Conservation (phyloP, 2,329 filamentous ascomycete species). For the Diaporthe velutina region DNA sequence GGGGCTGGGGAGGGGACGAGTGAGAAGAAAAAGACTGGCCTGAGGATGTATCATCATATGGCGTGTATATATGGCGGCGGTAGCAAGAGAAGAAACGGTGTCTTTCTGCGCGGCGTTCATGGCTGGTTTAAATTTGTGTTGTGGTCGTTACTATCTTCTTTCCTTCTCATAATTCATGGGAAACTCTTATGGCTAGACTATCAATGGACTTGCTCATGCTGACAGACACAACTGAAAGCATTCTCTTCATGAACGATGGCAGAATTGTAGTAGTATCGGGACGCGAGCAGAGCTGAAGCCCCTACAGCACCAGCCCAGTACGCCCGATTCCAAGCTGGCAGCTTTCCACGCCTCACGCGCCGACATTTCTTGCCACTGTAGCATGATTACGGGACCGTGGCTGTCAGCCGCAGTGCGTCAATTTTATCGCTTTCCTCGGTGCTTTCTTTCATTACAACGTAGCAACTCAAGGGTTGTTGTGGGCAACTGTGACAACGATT, state of each 20-base stretch:
- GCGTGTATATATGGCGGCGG: not conserved
- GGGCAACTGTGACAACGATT: too few species aligned
- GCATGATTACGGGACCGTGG: not conserved
- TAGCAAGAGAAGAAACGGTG: not conserved
- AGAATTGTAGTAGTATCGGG: not conserved
- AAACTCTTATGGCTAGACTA: not conserved
- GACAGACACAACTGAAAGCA: not conserved
- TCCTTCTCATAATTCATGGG: not conserved
- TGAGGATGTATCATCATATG: not conserved
- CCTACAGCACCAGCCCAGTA: not conserved
- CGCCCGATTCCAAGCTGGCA: too few species aligned
- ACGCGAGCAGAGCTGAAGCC: not conserved
- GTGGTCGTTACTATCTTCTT: not conserved
- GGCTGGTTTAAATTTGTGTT: not conserved
- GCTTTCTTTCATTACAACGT: too few species aligned
- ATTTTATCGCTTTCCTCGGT: too few species aligned
- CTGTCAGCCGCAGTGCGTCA: too few species aligned
- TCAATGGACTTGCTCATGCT: fast-evolving
- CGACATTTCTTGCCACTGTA: not conserved
- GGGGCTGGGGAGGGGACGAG: not conserved
- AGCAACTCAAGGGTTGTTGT: too few species aligned
- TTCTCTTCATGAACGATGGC: too few species aligned
- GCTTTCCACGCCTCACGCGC: not conserved
- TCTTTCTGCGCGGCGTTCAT: conserved; percentile 2
- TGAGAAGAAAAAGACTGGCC: not conserved